Percentiles rank a stretch among this genome's conserved stretches.
Conservation (phyloP, 352 stramenopile genomes). For the Globisporangium abappressorium region DNA sequence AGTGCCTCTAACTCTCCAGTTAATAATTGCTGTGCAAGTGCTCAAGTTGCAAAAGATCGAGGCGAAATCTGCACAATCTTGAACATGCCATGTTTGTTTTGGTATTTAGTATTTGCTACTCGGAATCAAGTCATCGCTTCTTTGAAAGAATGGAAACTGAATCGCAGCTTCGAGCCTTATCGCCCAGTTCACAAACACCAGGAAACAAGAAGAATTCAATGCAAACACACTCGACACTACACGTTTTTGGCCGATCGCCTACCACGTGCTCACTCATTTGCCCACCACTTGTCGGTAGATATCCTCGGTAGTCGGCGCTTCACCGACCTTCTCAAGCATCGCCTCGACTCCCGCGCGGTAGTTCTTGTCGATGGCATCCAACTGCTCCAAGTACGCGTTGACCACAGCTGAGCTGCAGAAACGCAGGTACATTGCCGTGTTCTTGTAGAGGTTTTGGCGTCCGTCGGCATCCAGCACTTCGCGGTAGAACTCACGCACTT, state of each 20-base stretch:
- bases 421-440: slow-evolving; percentile 27
- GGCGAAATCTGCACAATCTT: no score
- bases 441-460: slow-evolving; percentile 14
- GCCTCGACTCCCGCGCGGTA: slow-evolving; percentile 23
- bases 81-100: neutral
- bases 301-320: slow-evolving; percentile 18
- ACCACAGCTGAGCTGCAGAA: slow-evolving; percentile 20
- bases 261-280: neutral
- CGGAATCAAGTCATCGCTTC: neutral
- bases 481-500: slow-evolving; percentile 2
- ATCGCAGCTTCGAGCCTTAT: no score
- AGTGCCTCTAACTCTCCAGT: neutral
- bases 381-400: slow-evolving; percentile 24
- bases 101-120: neutral
- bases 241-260: neutral
- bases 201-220: neutral
- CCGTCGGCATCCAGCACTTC: neutral
- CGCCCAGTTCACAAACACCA: no score
- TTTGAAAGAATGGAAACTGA: no score
- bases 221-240: neutral
- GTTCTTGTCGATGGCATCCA: slow-evolving; percentile 23
- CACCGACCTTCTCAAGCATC: slow-evolving; percentile 9
- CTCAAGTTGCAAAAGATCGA: neutral
- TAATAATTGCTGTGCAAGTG: neutral
- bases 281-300: slow-evolving; percentile 23